Percentiles rank a stretch among this genome's conserved stretches.
Evolutionary conservation across 2,329 filamentous ascomycete genomes (phyloP).

Genomic region (Dactylellina parvicollis): DNA sequence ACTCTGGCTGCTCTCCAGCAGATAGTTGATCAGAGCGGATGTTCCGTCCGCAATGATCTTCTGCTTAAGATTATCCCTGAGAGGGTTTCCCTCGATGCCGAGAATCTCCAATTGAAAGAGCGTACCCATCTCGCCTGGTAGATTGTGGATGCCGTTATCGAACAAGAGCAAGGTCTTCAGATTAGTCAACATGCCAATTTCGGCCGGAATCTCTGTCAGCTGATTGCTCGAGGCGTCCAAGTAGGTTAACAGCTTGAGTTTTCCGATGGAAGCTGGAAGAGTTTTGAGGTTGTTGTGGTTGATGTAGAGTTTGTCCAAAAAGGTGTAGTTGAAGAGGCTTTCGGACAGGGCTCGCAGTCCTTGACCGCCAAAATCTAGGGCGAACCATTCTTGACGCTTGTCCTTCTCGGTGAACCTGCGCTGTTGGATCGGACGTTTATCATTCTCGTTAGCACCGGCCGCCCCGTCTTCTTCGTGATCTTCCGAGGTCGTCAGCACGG

Average conservation of each 20-base stretch:
- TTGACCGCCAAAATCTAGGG: constrained; percentile 95
- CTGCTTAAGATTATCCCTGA: constrained; percentile 78
- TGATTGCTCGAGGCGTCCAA: constrained; percentile 92
- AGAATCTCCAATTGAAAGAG: constrained; percentile 87
- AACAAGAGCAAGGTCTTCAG: constrained; percentile 86
- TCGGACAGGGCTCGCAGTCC: constrained; percentile 83
- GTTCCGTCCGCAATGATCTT: constrained; percentile 89
- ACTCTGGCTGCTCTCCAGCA: constrained; percentile 88
- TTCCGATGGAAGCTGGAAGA: constrained; percentile 82
- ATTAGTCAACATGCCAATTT: constrained; percentile 96
- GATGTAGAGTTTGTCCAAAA: constrained; percentile 90
- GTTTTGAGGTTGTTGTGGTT: constrained; percentile 88
- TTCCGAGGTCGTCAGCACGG: constrained; percentile 59
- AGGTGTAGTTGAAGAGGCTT: constrained; percentile 84
- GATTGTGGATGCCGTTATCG: constrained; percentile 83
- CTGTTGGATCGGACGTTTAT: constrained; percentile 59
- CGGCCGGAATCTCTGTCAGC: constrained; percentile 80
- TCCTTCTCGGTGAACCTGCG: constrained; percentile 74
- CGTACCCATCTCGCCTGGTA: constrained; percentile 88
- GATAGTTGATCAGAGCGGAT: constrained; percentile 79
- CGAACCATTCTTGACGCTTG: constrained; percentile 85
- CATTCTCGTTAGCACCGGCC: constrained; percentile 63
- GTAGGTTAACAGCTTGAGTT: constrained; percentile 80
- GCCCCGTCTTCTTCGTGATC: constrained; percentile 62
- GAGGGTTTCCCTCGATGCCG: constrained; percentile 89